Conservation (phyloP, 2,329 filamentous ascomycete genomes). For the Cordyceps militaris region DNA sequence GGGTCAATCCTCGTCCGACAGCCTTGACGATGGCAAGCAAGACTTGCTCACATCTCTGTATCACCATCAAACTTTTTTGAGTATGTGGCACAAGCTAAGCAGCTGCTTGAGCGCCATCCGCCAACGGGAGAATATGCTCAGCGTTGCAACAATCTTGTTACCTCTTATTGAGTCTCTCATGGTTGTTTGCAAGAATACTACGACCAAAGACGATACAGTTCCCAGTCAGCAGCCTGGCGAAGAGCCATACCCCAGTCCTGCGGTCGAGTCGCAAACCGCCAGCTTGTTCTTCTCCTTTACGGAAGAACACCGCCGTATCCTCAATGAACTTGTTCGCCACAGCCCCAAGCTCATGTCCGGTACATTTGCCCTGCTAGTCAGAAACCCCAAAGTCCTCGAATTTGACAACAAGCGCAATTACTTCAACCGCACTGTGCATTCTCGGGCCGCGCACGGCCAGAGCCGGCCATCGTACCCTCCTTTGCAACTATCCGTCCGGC, state of each 20-base stretch:
- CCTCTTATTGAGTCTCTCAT: slow-evolving; percentile 94
- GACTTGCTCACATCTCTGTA: slow-evolving; percentile 84
- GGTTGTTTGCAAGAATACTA: slow-evolving; percentile 98
- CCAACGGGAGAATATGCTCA: slow-evolving; percentile 89
- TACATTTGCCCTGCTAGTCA: slow-evolving; percentile 90
- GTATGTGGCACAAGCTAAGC: slow-evolving; percentile 88
- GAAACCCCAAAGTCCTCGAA: slow-evolving; percentile 97
- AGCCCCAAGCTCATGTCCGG: slow-evolving; percentile 98
- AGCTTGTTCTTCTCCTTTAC: slow-evolving; percentile 95
- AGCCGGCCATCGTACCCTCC: slow-evolving; percentile 62
- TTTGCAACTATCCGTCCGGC: slow-evolving; percentile 80
- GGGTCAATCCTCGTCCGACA: slow-evolving; percentile 42
- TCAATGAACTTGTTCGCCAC: slow-evolving; percentile 94
- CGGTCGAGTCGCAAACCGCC: slow-evolving; percentile 74
- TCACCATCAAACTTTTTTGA: slow-evolving; percentile 81
- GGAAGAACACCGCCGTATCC: slow-evolving; percentile 92
- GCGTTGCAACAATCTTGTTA: slow-evolving; percentile 89
- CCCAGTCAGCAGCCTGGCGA: slow-evolving; percentile 52
- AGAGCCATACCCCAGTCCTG: slow-evolving; percentile 64
- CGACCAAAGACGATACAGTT: slow-evolving; percentile 60
- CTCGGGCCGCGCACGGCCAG: slow-evolving; percentile 57
- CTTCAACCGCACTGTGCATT: slow-evolving; percentile 89
- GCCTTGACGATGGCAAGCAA: slow-evolving; percentile 60
- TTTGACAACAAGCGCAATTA: slow-evolving; percentile 99
- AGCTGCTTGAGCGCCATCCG: slow-evolving; percentile 82